Base-by-base conservation (phyloP, 345 rosid species). In the Aegle marmelos region DNA sequence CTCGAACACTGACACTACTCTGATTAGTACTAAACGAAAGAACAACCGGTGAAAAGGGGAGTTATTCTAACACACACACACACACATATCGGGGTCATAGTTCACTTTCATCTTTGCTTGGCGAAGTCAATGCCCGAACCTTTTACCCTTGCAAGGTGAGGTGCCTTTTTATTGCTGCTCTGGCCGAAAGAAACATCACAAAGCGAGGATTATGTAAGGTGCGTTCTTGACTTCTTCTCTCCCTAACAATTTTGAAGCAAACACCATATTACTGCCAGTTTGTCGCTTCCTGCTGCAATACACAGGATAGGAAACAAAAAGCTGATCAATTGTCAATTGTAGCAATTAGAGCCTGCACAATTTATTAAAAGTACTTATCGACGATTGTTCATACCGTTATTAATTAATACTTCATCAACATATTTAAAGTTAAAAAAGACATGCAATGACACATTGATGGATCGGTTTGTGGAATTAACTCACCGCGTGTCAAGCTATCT, bases 41-140 rank as follows among this genome's bases (percentile, higher is more conserved):
- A 13, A 45, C 17, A 57, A 61, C 60, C 70, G 75, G 28, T 10
- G 9, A 37, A 36, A 48, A 2, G 70, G 13, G 36, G 58, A 56
- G 74, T 36, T 62, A 34, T 79, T 24, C 36, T 54, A 67, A 33
- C 70, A 33, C 39, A 22, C 21, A 72, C 7, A 28, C 22, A 4
- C 4, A 33, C 0, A 68, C 9, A 50, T 22, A 72, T 28, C 34
- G 30, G 33, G 27, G 13, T 45, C 74, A 65, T 71, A 76, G 74
- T 68, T 72, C 9, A 73, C 5, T 39, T 34, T 64, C 66, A 45
- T 72, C 56, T 28, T 70, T 68, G 63, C 57, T 73, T 74, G 62
- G 53, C 75, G 58, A 90, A 93, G 92, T 93, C 95, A 93, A 91
- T 90, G 68, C 94, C 97, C 97, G 91, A 92, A 91, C 94, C 94